Base-by-base conservation (phyloP, 768 basidiomycete genomes). In the Russula olivacea region DNA sequence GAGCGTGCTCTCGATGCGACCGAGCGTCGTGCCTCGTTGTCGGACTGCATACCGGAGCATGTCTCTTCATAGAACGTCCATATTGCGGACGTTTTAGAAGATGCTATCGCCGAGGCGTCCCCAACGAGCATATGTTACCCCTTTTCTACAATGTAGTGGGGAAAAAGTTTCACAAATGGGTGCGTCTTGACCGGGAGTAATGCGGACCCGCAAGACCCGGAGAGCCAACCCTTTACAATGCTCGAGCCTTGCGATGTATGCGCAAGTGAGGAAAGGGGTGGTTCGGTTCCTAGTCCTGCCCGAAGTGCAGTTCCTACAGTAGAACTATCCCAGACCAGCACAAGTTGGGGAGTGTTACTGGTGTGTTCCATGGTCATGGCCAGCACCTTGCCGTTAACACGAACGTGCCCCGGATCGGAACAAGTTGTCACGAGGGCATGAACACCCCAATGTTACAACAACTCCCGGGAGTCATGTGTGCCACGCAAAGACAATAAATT, bases 341-440 rank as follows among this genome's bases (percentile, higher is more conserved):
- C 23, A 47, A 28, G 23, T 21, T 40, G 38, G 47, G 28, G 11
- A n/a, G n/a, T n/a, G n/a, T n/a, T n/a, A n/a, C 3, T 36, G 23
- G 10, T 28, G 36, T 15, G 55, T 11, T 34, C 40, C 50, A 47
- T 63, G 51, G 11, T 21, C 32, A 21, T 47, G 48, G 43, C n/a
- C 47, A 43, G 25, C 28, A 56, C 56, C 55, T 43, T 23, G 38
- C 61, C 28, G 61, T 53, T 25, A 48, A 52, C 50, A 23, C 21
- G 49, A 58, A 62, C 61, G 19, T 40, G 10, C n/a, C 56, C n/a
- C 47, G 32, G 15, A 58, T 63, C 56, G 50, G 51, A 19, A 23
- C n/a, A 21, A n/a, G 17, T 45, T 10, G 43, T 47, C 45, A 47
- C 21, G 45, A 47, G 45, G 19, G 11, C 21, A n/a, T 21, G 1